Evolutionary conservation across 768 basidiomycete genomes (phyloP), one percentile per base, ranked within the genome.

Genomic region (Mycena rosella): DNA sequence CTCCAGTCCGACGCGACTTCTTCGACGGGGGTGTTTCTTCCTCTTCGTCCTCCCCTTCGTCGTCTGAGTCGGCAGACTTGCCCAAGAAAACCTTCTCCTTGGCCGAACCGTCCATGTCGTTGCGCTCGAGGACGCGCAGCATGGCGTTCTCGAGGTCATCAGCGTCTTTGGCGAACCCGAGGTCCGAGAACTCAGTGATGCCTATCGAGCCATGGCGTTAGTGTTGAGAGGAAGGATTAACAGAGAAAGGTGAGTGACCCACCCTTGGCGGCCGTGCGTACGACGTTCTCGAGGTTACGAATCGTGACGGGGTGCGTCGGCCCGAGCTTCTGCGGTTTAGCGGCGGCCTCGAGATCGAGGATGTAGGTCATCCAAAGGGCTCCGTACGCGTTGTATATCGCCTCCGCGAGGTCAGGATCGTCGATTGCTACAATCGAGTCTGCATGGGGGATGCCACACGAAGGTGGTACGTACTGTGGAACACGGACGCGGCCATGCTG

Each of bases 361-460:
- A 67, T n/a, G 48, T 62, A 52, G 18, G 66, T 67, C 66, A 67
- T 61, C 66, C 66, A 67, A 6, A 67, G 66, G 6, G 66, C 53
- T 18, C 66, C 66, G 54, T 60, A 67, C 34, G 44, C 65, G 44
- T 38, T 32, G 65, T 67, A 67, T 2, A 67, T 60, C 27, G 65
- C 59, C 22, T 67, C 65, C 6, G 65, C 52, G 29, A 67, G 65
- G 0, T 67, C 65, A 6, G 52, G 52, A 38, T 67, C 65, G 59
- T 67, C 65, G 54, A 62, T 57, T 14, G 65, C 65, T 67, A 20
- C 45, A 15, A 42, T n/a, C 42, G 42, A 18, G 32, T 52, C 48
- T 59, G 44, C 36, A 36, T 13, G 13, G 22, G 26, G 42, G 29
- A 13, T 15, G 13, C 14, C 13, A 20, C 29, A 36, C 8, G 8